Evolutionary conservation across 2,329 filamentous ascomycete species (phyloP), one percentile per base, ranked within the genome.

Genomic region (Alternaria arborescens): DNA sequence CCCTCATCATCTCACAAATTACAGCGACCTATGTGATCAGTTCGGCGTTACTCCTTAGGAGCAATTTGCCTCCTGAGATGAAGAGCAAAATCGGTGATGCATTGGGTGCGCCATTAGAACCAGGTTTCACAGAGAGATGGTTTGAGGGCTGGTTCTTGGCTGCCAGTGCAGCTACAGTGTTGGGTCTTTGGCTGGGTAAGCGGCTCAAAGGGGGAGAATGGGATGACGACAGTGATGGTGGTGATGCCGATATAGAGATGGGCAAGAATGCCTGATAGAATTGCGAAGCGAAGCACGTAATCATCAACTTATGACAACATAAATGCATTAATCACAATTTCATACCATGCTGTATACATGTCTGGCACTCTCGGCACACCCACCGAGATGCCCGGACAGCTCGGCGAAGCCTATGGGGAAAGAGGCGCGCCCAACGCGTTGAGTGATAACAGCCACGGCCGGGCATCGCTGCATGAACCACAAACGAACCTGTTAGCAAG

Each of bases 141-240:
- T 97, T 97, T 69, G 93, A 97, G 77, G 89, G 88, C 8, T 94
- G 92, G 89, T 97, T 96, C 76, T 78, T 97, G 57, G 75, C 88
- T 3, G 89, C 90, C 5, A 90, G 89, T 63, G 80, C 83, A 0
- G 72, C 85, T 12, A 95, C 92, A 1, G 88, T 85, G 1, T 72
- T 86, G n/a, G 92, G 91, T 0, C 88, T 96, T 22, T 91, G 90
- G 84, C 75, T 93, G 4, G 90, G 91, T 0, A 84, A 87, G 86
- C 88, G 69, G 85, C 87, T 73, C 81, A 85, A 70, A 84, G 72
- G 75, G 1, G 56, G 59, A 22, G 76, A 72, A 8, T 78, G 77
- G 76, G 76, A 78, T 42, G 77, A 79, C 44, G 76, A 78, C 18
- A 74, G 74, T 14, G 77, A 78, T 28, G 64, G 65, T 8, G 73